Conservation (phyloP, 2,329 filamentous ascomycete species). For the Fusarium nelsonii region DNA sequence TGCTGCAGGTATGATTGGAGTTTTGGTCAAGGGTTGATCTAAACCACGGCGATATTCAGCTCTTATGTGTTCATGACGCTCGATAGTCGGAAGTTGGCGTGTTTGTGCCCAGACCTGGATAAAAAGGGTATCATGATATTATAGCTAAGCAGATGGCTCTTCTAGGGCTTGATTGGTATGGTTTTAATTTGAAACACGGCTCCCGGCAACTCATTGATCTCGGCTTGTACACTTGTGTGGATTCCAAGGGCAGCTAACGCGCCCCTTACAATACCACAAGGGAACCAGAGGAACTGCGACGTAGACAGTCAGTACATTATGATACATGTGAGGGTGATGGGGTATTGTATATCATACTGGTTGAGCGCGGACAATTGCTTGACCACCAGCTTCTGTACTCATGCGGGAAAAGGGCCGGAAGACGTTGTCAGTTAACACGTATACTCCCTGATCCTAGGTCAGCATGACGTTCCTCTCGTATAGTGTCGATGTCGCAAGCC, state of each 20-base stretch:
- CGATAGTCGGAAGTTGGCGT: constrained; percentile 32
- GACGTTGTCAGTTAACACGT: constrained; percentile 91
- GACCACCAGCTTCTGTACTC: constrained; percentile 82
- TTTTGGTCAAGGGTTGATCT: constrained; percentile 38
- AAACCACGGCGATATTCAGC: constrained; percentile 36
- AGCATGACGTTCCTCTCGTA: constrained; percentile 3
- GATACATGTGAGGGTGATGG: neutral
- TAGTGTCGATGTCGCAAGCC: constrained; percentile 35
- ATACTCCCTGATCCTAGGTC: constrained; percentile 75
- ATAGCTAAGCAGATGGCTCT: constrained; percentile 32
- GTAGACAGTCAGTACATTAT: constrained; percentile 16
- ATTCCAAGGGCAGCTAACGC: constrained; percentile 94
- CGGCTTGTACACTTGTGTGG: constrained; percentile 89
- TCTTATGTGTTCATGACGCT: constrained; percentile 35
- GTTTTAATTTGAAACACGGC: constrained; percentile 98
- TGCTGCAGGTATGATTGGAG: constrained; percentile 43
- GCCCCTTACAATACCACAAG: constrained; percentile 90
- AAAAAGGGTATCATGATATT: constrained; percentile 46
- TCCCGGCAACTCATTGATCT: constrained; percentile 85
- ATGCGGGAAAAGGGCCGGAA: constrained; percentile 92
- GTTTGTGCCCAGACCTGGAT: constrained; percentile 30
- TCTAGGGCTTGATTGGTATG: constrained; percentile 68
- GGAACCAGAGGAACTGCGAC: constrained; percentile 89
- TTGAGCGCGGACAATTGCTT: constrained; percentile 80
- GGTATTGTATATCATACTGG: constrained; percentile 69